These are phyloP conservation scores for Rhynchospora pubera DNA, from an alignment of 176 grass and related monocot species.

Conservation along the genomic window DNA sequence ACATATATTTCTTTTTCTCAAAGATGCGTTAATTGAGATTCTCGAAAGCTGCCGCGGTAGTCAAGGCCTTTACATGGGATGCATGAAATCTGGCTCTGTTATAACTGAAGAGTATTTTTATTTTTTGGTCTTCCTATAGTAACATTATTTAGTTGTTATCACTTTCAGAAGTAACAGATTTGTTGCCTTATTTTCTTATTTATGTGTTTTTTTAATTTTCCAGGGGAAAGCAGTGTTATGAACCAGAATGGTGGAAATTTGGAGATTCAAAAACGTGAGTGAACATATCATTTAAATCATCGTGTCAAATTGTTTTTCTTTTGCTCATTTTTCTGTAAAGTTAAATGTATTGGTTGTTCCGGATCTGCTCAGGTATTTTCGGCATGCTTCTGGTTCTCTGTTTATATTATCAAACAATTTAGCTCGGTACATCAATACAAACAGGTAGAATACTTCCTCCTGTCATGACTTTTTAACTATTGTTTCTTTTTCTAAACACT, in stretches of 20 bases:
- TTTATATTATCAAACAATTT: slow-evolving; percentile 92
- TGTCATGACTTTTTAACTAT: neutral
- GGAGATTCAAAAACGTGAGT: slow-evolving; percentile 88
- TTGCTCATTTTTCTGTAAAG: neutral
- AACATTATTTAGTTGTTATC: neutral
- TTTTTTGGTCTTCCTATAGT: neutral
- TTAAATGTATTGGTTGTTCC: neutral
- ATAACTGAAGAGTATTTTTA: slow-evolving; percentile 88
- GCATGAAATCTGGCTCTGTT: slow-evolving; percentile 89
- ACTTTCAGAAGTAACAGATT: neutral
- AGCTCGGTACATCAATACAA: slow-evolving; percentile 82
- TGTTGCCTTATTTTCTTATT: neutral
- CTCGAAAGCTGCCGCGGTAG: slow-evolving; percentile 50
- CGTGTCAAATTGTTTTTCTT: neutral
- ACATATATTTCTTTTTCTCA: neutral
- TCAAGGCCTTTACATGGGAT: slow-evolving; percentile 85
- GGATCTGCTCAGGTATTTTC: slow-evolving; percentile 67
- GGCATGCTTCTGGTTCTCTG: slow-evolving; percentile 84
- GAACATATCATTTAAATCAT: neutral
- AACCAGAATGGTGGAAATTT: slow-evolving; percentile 99
- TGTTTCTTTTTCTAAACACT: neutral
- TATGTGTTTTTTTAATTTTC: slow-evolving; percentile 39
- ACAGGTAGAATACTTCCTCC: slow-evolving; percentile 45
- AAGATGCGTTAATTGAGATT: slow-evolving; percentile 92
- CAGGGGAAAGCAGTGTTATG: slow-evolving; percentile 92